Base-by-base conservation (phyloP, 352 stramenopile species). In the Phytopythium litorale region DNA sequence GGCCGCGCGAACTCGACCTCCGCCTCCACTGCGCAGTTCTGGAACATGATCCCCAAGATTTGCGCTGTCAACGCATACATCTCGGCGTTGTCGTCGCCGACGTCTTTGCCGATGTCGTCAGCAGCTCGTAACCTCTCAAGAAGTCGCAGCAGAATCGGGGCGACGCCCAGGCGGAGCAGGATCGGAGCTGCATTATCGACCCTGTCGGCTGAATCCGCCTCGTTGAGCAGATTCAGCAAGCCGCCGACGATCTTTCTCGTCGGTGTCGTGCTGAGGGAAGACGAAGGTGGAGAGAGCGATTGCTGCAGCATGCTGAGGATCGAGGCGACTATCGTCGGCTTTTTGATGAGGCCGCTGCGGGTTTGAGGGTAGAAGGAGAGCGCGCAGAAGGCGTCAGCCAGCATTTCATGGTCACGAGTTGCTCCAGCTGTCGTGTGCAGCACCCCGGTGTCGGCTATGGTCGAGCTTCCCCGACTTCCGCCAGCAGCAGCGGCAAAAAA, bases 311-410 rank as follows among this genome's bases (percentile, higher is more conserved):
- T 62, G 19, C 72, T 60, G n/a, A 90, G 57, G 23, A 90, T 66
- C 15, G 73, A 70, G 19, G 56, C 61, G 9, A 90, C 49, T 5
- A 78, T 75, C 13, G 63, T 54, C 0, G 66, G 53, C 51, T 87
- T 89, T 23, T 81, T 85, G 25, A 81, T 66, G 5, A 87, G 56
- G 3, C 78, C 79, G 19, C 62, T 64, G 45, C 83, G 81, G 8
- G 79, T 82, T 33, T 66, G 49, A 3, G 71, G 46, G 64, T 89
- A 86, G 54, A 80, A 80, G 25, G 81, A 65, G 16, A 92, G 60
- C 23, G 79, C 75, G n/a, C 75, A 78, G 57, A 90, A 92, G 1
- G 75, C 80, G 46, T 92, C 80, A 13, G 78, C 76, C 19, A 92
- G 53, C 52, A 92, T 79, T 16, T 81, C 77, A 33, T 77, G 84